Evolutionary conservation across 2,329 filamentous ascomycete species (phyloP).

Genomic region (Fusarium sp.): DNA sequence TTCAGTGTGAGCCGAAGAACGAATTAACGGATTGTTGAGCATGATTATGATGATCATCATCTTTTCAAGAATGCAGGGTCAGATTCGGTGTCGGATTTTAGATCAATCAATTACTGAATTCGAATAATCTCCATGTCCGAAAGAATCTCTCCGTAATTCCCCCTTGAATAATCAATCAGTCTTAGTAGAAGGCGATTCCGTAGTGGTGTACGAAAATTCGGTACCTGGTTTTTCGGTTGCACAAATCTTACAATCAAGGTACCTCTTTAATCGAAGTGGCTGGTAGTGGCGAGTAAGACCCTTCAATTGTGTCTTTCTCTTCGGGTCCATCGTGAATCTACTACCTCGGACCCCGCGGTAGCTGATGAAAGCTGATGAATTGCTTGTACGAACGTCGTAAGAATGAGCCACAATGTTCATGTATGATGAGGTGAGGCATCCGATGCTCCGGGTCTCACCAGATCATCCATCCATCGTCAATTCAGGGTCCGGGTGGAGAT

Average conservation of each 20-base stretch:
- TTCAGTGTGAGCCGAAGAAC: conserved; percentile 25
- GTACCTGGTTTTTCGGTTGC: conserved; percentile 5
- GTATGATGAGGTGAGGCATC: conserved; percentile 19
- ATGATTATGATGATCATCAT: background rate
- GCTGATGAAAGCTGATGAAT: conserved; percentile 3
- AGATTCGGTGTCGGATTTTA: conserved; percentile 15
- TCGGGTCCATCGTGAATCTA: background rate
- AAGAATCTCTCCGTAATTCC: background rate
- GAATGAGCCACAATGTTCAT: conserved; percentile 13
- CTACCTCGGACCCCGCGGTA: conserved; percentile 16
- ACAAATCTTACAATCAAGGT: conserved; percentile 1
- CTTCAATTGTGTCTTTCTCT: conserved; percentile 23
- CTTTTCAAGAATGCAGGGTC: background rate
- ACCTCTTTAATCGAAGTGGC: conserved; percentile 32
- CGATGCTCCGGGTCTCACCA: conserved; percentile 4
- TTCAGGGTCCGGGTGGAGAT: conserved; percentile 33
- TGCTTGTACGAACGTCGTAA: background rate
- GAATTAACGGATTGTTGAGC: background rate
- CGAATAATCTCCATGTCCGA: conserved; percentile 10
- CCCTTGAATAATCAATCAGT: background rate
- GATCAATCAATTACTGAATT: conserved; percentile 1
- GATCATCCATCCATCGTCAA: conserved; percentile 4
- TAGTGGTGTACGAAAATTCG: conserved; percentile 19
- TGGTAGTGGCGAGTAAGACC: conserved; percentile 39
- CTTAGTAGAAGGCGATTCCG: conserved; percentile 28